These are phyloP conservation scores for Phytophthora sp. DNA, from an alignment of 352 stramenopile genomes.

Conservation along the genomic window DNA sequence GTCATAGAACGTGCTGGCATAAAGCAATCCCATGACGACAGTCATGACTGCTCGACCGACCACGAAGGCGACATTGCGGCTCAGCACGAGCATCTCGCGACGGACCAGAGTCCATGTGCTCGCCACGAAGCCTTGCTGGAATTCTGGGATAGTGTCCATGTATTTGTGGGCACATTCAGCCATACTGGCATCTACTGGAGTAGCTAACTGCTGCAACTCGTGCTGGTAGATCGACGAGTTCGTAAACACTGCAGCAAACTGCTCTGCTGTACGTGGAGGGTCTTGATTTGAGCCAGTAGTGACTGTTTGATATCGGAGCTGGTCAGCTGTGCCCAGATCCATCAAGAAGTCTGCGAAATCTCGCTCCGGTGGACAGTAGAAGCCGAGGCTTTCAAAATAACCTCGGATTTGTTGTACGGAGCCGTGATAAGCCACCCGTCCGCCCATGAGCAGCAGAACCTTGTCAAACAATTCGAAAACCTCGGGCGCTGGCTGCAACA, in stretches of 20 bases:
- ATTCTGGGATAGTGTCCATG: conserved; percentile 71
- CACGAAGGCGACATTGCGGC: conserved; percentile 46
- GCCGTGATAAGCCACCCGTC: conserved; percentile 82
- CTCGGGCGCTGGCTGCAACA: conserved; percentile 85
- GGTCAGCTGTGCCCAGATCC: conserved; percentile 48
- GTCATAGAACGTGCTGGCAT: conserved; percentile 52
- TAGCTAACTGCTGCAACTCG: conserved; percentile 25
- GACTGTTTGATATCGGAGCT: conserved; percentile 42
- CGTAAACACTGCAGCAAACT: conserved; percentile 44
- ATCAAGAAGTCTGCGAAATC: conserved; percentile 58
- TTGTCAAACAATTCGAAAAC: conserved; percentile 65
- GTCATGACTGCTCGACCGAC: conserved; percentile 49
- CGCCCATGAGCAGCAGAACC: conserved; percentile 62
- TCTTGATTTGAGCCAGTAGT: conserved; percentile 6
- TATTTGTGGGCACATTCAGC: conserved; percentile 61
- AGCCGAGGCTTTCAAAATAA: conserved; percentile 57
- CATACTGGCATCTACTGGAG: conserved; percentile 17
- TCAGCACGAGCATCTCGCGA: conserved; percentile 65
- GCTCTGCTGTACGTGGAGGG: conserved; percentile 23
- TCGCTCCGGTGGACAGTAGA: conserved; percentile 42
- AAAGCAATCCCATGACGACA: conserved; percentile 52
- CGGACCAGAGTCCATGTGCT: conserved; percentile 42
- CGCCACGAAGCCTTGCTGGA: conserved; percentile 38
- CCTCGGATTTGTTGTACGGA: conserved; percentile 27
- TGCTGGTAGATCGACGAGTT: conserved; percentile 30